Conservation (phyloP, 768 basidiomycete species). For the Rhodotorula graminis region DNA sequence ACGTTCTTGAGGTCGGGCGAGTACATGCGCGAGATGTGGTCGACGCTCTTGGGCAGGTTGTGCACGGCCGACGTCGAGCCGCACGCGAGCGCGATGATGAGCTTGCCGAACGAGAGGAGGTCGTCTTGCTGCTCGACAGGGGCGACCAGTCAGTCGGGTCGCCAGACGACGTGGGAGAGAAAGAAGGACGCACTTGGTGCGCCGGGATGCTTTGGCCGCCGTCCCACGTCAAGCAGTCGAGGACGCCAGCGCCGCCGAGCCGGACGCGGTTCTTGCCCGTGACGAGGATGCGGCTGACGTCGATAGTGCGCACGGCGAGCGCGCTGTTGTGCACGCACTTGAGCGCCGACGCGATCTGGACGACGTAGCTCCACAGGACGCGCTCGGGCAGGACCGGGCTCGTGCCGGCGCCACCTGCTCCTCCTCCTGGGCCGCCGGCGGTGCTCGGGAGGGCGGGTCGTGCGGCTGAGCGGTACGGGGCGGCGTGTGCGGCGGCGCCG, state of each 20-base stretch:
- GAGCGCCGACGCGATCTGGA: conserved; percentile 64
- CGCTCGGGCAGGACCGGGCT: conserved; percentile 67
- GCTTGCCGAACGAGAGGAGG: conserved; percentile 72
- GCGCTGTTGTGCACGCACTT: conserved; percentile 77
- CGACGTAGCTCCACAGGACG: conserved; percentile 84
- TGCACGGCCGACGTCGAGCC: conserved; percentile 61
- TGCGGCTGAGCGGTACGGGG: conserved; percentile 47
- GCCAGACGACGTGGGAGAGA: no score
- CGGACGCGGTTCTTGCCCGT: conserved; percentile 86
- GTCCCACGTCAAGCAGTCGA: conserved; percentile 78
- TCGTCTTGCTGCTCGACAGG: conserved; percentile 65
- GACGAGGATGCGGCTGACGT: conserved; percentile 77
- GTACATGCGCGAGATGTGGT: conserved; percentile 67
- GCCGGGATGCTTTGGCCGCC: conserved; percentile 57
- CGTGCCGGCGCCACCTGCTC: conserved; percentile 37
- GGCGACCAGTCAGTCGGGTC: background rate
- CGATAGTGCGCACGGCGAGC: conserved; percentile 73
- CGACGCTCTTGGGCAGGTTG: conserved; percentile 67
- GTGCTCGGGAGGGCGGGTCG: conserved; percentile 60
- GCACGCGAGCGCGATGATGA: conserved; percentile 75
- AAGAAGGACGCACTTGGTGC: conserved; percentile 52
- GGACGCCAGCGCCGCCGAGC: conserved; percentile 77
- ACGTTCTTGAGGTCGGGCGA: conserved; percentile 76
- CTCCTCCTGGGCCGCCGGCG: background rate
- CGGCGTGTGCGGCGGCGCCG: conserved; percentile 15